Base-by-base conservation (phyloP, 2,329 filamentous ascomycete species). In the Trichoderma pleuroti region DNA sequence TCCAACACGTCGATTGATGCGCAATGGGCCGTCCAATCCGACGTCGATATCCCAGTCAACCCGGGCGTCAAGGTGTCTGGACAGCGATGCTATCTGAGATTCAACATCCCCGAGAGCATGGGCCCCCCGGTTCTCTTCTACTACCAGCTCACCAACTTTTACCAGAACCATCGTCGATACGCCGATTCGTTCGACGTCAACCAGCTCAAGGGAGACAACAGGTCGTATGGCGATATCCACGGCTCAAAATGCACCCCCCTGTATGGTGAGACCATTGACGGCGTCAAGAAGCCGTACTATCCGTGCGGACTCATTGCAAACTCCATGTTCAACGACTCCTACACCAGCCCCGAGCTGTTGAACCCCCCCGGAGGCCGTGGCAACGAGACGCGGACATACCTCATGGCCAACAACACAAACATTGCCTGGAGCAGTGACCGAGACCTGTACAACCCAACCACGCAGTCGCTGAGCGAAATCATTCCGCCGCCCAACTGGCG, bases 91-190 rank as follows among this genome's bases (percentile, higher is more conserved):
- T 87, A 87, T 36, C 81, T 99, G 70, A 86, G 89, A 72, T 97
- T 98, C 82, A 84, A 87, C 42, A 90, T 98, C 10, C 93, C 93
- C 1, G 91, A 95, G 76, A 84, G 90, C 71, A 91, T 99, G 81
- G 86, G 87, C 4, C 88, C 94, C 1, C 94, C 95, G 0, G 92
- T 99, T 12, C 88, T 95, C 72, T 90, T 98, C 81, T 99, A 98
- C 84, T 99, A 99, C 82, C 92, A 92, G 75, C 90, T 99, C 73
- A 95, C 93, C 71, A 97, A 98, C 83, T 99, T 99, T 84, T 98
- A 98, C 84, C 96, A 99, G 82, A 99, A 99, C 80, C 96, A 99
- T 80, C 92, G 96, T 74, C 91, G 95, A 81, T 99, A 99, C 76
- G 96, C 98, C 72, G 92, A 93, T 78, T 97, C 93, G 1, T 92